Percentiles rank a stretch among this genome's conserved stretches.
phyloP scores from a whole-genome alignment of 2,329 filamentous ascomycete genomes.

The Coniella vitis region DNA sequence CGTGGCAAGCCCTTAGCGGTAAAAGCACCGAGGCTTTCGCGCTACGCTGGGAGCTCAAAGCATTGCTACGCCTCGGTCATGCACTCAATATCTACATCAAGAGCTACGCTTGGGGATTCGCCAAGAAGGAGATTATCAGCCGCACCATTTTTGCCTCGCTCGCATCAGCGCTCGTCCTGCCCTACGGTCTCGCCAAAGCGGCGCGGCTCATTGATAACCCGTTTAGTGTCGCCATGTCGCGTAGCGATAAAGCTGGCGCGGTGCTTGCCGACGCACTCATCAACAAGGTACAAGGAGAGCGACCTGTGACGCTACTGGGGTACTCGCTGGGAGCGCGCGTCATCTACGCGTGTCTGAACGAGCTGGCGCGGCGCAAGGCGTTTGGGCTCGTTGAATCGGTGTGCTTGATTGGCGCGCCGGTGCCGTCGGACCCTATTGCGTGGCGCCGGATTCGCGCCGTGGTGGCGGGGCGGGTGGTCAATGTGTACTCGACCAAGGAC shows the following conservation, averaged over 20 bases:
- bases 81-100: conserved; percentile 65
- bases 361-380: conserved; percentile 67
- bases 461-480: conserved; percentile 75
- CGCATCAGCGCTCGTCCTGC: conserved; percentile 60
- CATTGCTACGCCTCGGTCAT: conserved; percentile 69
- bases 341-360: conserved; percentile 75
- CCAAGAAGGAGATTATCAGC: conserved; percentile 69
- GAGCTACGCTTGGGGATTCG: conserved; percentile 66
- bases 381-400: conserved; percentile 82
- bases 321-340: conserved; percentile 77
- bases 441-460: conserved; percentile 75
- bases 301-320: conserved; percentile 72
- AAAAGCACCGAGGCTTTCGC: conserved; percentile 72
- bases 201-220: conserved; percentile 72
- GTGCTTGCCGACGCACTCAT: conserved; percentile 78
- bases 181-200: conserved; percentile 59
- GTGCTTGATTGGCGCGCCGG: conserved; percentile 74
- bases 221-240: conserved; percentile 67
- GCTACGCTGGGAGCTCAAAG: conserved; percentile 73
- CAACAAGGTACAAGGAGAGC: conserved; percentile 74
- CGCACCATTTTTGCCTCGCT: conserved; percentile 63
- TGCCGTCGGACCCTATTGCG: conserved; percentile 61
- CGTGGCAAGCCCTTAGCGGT: conserved; percentile 68
- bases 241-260: conserved; percentile 72
- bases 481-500: conserved; percentile 83